These are phyloP conservation scores for Pythium utonaiense DNA, from an alignment of 352 stramenopile genomes.

Conservation along the genomic window DNA sequence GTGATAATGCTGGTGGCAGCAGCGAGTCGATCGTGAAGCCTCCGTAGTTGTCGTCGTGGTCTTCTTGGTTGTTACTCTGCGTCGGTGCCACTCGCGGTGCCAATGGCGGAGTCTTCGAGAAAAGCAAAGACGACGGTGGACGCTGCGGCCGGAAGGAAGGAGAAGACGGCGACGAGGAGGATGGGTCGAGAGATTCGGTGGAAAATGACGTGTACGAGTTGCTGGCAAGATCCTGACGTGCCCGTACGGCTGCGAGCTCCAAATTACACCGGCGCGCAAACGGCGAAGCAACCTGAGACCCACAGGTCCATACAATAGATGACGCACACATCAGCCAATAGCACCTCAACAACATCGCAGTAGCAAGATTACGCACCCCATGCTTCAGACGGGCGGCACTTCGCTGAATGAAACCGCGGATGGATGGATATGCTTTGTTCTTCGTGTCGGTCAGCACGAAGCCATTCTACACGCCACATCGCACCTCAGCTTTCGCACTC, in stretches of 20 bases:
- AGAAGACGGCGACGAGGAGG: conserved; percentile 18
- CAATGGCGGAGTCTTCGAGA: conserved; percentile 31
- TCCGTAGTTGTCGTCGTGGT: conserved; percentile 36
- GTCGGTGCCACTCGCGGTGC: neutral
- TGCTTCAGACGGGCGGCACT: conserved; percentile 55
- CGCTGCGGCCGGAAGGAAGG: neutral
- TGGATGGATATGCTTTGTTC: conserved; percentile 51
- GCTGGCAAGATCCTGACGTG: conserved; percentile 39
- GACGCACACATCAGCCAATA: neutral
- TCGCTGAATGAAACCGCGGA: conserved; percentile 59
- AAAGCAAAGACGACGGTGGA: conserved; percentile 30
- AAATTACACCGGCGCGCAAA: conserved; percentile 51
- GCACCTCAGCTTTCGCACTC: no score
- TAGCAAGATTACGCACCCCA: conserved; percentile 31
- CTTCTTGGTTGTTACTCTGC: conserved; percentile 20
- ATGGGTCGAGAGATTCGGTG: conserved; percentile 46
- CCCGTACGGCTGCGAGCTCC: conserved; percentile 22
- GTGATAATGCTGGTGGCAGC: conserved; percentile 24
- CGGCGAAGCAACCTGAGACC: conserved; percentile 39
- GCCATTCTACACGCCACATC: conserved; percentile 8
- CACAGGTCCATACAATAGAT: no score
- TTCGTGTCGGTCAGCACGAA: conserved; percentile 54
- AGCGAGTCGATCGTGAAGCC: conserved; percentile 40
- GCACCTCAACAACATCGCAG: neutral
- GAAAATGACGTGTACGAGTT: conserved; percentile 70